Conservation (phyloP, 257 asterid species). For the Schizonepeta tenuifolia region DNA sequence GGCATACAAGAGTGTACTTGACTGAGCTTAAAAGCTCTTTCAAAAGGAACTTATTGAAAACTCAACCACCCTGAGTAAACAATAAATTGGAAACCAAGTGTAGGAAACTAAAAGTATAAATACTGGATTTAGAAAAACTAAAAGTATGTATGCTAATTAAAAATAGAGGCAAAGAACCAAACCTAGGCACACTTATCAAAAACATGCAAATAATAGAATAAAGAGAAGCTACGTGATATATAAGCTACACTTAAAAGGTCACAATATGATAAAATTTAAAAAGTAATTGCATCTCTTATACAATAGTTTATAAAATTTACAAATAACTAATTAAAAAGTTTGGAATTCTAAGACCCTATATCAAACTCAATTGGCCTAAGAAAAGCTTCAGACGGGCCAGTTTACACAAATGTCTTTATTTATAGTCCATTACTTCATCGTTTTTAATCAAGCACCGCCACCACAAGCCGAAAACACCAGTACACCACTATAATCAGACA, state of each 20-base stretch:
- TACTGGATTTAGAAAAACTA: background rate
- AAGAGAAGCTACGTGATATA: background rate
- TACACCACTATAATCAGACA: too few species aligned
- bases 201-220: background rate
- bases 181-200: background rate
- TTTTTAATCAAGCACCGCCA: background rate
- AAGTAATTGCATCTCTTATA: background rate
- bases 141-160: background rate
- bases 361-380: background rate
- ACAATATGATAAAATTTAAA: background rate
- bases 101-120: background rate
- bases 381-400: background rate
- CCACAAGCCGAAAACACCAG: background rate
- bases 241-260: background rate
- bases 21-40: background rate
- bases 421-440: background rate
- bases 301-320: background rate
- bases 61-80: background rate
- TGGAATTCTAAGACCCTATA: background rate
- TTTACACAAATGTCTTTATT: background rate
- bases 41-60: background rate
- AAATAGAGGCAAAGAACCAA: background rate
- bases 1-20: background rate
- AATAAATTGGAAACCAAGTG: background rate
- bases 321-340: background rate